Base-by-base conservation (phyloP, 169 alveolate genomes). In the Plasmodium falciparum region DNA sequence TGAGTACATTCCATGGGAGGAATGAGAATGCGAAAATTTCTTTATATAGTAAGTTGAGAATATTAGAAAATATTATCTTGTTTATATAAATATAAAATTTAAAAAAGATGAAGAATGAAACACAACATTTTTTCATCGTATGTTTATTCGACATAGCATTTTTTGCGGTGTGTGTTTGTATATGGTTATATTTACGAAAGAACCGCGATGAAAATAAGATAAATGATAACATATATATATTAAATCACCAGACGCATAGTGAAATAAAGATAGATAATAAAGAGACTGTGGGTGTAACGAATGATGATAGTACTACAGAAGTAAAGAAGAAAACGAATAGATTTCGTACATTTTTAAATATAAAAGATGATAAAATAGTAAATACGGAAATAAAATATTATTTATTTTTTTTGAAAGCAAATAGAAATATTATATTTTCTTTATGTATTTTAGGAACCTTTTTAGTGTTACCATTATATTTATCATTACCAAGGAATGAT, bases 351-450 rank as follows among this genome's bases (percentile, higher is more conserved):
- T 83, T 83, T 39, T 63, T 83, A 83, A 83, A 83, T 61, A 69
- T 83, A 83, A 83, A 83, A 45, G 91, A 83, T 69, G 91, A 83
- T 13, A 67, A 83, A 83, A 83, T 83, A 20, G 91, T 83, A 54
- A 83, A 83, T 70, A 83, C 91, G 20, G 91, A 83, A 83, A 83
- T 83, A 29, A 83, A 83, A 69, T 83, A 69, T 83, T 83, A 83
- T 83, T 49, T 83, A 69, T 83, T 83, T 56, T 83, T 83, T 49
- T 83, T 83, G 54, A 83, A 69, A 47, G 73, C 91, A 20, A 83
- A 83, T 83, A 83, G 91, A 24, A 83, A 83, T 45, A 83, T 83
- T 8, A 70, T 83, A 39, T 83, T 83, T 43, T 83, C 91, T 0
- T 72, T 83, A n/a, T 83, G 91, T 45, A 58, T 83, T 13, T 83